Conservation (phyloP, 176 grass and related monocot species). For the Oryza punctata region DNA sequence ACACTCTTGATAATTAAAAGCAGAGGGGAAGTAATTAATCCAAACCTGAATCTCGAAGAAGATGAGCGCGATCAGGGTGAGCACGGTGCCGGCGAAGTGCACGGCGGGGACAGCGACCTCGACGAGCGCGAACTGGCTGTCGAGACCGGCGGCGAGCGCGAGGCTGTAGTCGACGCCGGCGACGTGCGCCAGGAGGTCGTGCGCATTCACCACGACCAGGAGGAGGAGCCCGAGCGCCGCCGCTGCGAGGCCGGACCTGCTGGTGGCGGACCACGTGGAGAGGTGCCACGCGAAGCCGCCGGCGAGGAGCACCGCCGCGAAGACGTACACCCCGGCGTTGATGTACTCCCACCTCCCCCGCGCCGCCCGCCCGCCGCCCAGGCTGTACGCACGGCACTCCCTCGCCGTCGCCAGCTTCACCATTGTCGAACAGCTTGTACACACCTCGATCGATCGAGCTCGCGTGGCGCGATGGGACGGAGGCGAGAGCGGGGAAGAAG, state of each 20-base stretch:
- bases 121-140: constrained; percentile 69
- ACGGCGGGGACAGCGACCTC: constrained; percentile 69
- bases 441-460: background rate
- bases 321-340: constrained; percentile 73
- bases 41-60: constrained; percentile 76
- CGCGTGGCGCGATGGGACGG: background rate
- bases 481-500: background rate
- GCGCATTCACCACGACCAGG: constrained; percentile 52
- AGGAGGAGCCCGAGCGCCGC: constrained; percentile 41
- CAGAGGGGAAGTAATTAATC: background rate
- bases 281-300: constrained; percentile 58
- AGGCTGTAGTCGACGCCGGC: constrained; percentile 71
- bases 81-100: constrained; percentile 48
- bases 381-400: constrained; percentile 70
- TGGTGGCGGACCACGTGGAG: constrained; percentile 19
- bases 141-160: constrained; percentile 45
- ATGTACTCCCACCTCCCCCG: constrained; percentile 82
- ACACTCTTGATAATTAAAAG: no score
- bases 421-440: constrained; percentile 37
- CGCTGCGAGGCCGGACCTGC: constrained; percentile 48
- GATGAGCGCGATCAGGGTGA: constrained; percentile 62
- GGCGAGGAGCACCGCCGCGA: constrained; percentile 50
- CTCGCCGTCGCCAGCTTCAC: constrained; percentile 85
- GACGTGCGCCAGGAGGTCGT: constrained; percentile 75
- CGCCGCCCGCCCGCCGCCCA: constrained; percentile 9